These are phyloP conservation scores for Cutaneotrichosporon cyanovorans DNA, from an alignment of 1,284 basidiomycete species.

Conservation along the genomic window DNA sequence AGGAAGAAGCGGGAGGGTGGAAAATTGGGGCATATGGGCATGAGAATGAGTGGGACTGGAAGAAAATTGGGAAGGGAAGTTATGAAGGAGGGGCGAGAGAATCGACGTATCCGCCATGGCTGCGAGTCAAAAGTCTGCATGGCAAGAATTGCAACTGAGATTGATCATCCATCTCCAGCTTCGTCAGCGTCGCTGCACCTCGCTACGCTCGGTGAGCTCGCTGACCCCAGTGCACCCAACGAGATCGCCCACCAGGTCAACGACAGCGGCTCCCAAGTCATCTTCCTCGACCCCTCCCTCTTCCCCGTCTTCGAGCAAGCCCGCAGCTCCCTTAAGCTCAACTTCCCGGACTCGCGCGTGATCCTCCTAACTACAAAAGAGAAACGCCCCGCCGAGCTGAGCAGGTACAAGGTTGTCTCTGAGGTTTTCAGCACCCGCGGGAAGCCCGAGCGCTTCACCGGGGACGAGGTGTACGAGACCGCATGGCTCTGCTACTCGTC, in stretches of 20 bases:
- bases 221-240: conserved; percentile 26
- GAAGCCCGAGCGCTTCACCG: conserved; percentile 9
- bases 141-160: too few species aligned
- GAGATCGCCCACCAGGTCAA: conserved; percentile 44
- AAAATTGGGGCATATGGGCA: too few species aligned
- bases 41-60: too few species aligned
- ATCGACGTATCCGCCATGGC: too few species aligned
- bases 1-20: too few species aligned
- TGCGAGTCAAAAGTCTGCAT: too few species aligned
- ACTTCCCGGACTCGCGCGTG: conserved; percentile 5
- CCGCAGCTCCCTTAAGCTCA: background rate
- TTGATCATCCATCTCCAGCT: too few species aligned
- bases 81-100: too few species aligned
- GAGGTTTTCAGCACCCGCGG: conserved; percentile 6
- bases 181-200: too few species aligned
- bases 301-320: conserved; percentile 38
- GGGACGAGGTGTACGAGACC: conserved; percentile 4
- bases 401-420: conserved; percentile 5
- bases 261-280: conserved; percentile 53
- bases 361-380: conserved; percentile 7
- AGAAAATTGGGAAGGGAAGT: too few species aligned
- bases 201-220: too few species aligned
- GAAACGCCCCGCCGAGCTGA: conserved; percentile 5
- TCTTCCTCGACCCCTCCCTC: conserved; percentile 54
- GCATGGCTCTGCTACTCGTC: conserved; percentile 56